Evolutionary conservation across 257 asterid species (phyloP).

Genomic region (Scutellaria galericulata): DNA sequence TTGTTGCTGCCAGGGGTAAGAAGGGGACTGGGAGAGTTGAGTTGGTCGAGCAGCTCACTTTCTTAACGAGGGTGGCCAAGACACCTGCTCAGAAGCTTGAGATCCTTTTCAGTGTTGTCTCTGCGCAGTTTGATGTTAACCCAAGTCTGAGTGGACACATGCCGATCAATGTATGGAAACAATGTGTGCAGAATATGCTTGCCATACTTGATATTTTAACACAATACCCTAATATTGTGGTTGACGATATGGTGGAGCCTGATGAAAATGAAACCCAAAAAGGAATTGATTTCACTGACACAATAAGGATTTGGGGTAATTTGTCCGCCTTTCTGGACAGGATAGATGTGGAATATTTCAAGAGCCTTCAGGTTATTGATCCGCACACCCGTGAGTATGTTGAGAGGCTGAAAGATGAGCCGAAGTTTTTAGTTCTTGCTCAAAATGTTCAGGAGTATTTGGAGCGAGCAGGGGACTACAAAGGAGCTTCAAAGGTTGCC

Average conservation of each 20-base stretch:
- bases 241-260: slow-evolving; percentile 87
- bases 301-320: slow-evolving; percentile 93
- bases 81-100: slow-evolving; percentile 99
- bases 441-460: slow-evolving; percentile 87
- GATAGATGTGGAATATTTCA: slow-evolving; percentile 85
- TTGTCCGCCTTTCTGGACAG: slow-evolving; percentile 88
- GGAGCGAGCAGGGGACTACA: slow-evolving; percentile 63
- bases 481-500: slow-evolving; percentile 95
- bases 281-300: slow-evolving; percentile 69
- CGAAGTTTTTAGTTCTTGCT: slow-evolving; percentile 77
- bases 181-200: slow-evolving; percentile 77
- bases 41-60: slow-evolving; percentile 93
- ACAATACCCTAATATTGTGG: slow-evolving; percentile 82
- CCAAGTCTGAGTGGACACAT: slow-evolving; percentile 86
- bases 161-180: slow-evolving; percentile 98
- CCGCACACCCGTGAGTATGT: slow-evolving; percentile 96
- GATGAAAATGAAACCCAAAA: slow-evolving; percentile 95
- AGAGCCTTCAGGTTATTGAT: slow-evolving; percentile 94
- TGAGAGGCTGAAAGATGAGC: slow-evolving; percentile 93
- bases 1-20: slow-evolving; percentile 86
- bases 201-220: slow-evolving; percentile 75
- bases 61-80: slow-evolving; percentile 87
- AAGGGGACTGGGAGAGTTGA: slow-evolving; percentile 94
- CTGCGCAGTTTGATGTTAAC: slow-evolving; percentile 93
- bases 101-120: slow-evolving; percentile 85